A percentile compares a stretch with the other conserved stretches of the same genome.
Conservation (phyloP, 805 yeast species). For the Torulaspora indica region DNA sequence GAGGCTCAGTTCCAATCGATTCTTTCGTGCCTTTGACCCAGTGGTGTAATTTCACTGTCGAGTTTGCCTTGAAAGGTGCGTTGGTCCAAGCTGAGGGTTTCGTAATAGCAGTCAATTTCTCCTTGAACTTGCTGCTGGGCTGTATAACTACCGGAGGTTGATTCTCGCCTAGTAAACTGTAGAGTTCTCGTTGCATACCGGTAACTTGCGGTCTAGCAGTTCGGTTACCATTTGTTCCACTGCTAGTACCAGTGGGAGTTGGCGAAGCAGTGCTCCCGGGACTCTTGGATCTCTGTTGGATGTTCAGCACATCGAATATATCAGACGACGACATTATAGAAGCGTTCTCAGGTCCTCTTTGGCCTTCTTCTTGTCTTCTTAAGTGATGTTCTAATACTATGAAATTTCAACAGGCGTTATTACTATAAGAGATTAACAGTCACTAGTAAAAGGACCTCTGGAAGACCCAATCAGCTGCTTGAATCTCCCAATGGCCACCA, state of each 20-base stretch:
- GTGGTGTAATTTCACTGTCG: constrained; percentile 61
- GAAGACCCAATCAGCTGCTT: neutral
- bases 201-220: constrained; percentile 36
- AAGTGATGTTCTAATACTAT: neutral
- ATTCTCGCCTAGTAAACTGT: constrained; percentile 83
- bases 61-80: constrained; percentile 53
- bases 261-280: constrained; percentile 20
- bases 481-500: constrained; percentile 4
- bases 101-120: constrained; percentile 52
- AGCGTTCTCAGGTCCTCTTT: neutral
- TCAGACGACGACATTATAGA: constrained; percentile 47
- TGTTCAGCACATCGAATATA: constrained; percentile 71
- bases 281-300: constrained; percentile 39
- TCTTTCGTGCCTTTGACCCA: constrained; percentile 80
- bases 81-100: constrained; percentile 82
- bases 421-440: neutral
- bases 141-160: constrained; percentile 77
- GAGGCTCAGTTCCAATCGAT: constrained; percentile 30
- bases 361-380: neutral
- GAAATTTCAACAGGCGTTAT: neutral
- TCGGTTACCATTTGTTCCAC: constrained; percentile 13
- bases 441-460: neutral
- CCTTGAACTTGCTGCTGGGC: constrained; percentile 50
- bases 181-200: constrained; percentile 87
- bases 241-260: constrained; percentile 16